A percentile compares a stretch with the other conserved stretches of the same genome.
Evolutionary conservation across 768 basidiomycete genomes (phyloP).

Genomic region (Austroboletus festivus): DNA sequence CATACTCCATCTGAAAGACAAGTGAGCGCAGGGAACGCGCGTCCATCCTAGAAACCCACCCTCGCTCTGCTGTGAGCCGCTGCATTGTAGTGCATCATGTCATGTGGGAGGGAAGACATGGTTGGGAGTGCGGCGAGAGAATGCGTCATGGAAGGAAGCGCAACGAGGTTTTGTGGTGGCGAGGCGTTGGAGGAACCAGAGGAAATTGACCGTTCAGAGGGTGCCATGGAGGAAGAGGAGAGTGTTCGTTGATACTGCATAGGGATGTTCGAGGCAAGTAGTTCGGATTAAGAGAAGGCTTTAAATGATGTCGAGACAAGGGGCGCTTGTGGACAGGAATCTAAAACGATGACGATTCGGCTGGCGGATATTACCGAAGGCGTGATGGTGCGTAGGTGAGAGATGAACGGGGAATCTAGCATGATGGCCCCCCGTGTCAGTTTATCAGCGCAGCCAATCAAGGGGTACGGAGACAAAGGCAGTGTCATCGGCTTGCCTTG

Average conservation of each 20-base stretch:
- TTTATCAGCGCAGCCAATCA: conserved; percentile 33
- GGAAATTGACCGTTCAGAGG: conserved; percentile 32
- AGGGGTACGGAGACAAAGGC: conserved; percentile 30
- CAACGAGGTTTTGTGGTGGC: conserved; percentile 27
- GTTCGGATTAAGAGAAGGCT: conserved; percentile 1
- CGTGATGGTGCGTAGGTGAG: conserved; percentile 28
- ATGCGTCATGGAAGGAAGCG: conserved; percentile 33
- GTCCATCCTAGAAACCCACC: conserved; percentile 9
- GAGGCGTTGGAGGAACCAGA: conserved; percentile 32
- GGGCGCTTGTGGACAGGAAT: conserved; percentile 21
- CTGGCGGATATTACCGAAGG: conserved; percentile 35
- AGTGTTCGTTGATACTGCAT: conserved; percentile 32
- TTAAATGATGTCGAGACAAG: conserved; percentile 29
- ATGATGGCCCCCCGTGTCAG: conserved; percentile 31
- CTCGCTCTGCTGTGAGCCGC: conserved; percentile 30
- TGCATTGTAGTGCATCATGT: conserved; percentile 33
- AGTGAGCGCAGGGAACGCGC: conserved; percentile 4
- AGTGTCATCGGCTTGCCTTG: conserved; percentile 23
- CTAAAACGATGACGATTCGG: conserved; percentile 22
- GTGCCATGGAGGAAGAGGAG: conserved; percentile 33
- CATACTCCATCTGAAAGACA: conserved; percentile 28
- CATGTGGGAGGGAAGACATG: conserved; percentile 30
- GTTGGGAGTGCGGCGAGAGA: conserved; percentile 30
- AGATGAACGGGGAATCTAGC: conserved; percentile 35
- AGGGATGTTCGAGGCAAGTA: conserved; percentile 13